Evolutionary conservation across 2,329 filamentous ascomycete species (phyloP).

Genomic region (Chrysoporthe austroafricana): DNA sequence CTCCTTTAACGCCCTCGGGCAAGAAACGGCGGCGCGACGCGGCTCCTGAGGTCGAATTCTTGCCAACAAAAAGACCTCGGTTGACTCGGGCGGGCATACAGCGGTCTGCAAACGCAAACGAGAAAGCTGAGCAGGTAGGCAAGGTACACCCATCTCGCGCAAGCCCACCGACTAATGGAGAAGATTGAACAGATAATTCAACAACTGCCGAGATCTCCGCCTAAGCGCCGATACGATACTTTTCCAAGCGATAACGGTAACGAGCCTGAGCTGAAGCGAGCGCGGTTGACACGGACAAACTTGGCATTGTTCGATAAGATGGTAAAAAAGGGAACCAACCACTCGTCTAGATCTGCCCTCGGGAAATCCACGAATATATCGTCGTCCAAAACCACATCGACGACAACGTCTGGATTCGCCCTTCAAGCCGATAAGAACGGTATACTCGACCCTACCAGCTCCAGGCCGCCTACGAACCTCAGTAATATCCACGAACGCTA

Average conservation of each 20-base stretch:
- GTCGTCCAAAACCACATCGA: slow-evolving; percentile 9
- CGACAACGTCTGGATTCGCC: slow-evolving; percentile 26
- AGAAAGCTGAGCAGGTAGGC: background rate
- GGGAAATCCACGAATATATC: background rate
- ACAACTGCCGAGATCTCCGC: background rate
- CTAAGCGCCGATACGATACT: background rate
- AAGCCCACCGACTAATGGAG: background rate
- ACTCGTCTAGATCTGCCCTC: background rate
- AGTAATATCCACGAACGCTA: slow-evolving; percentile 26
- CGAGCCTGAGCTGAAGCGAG: background rate
- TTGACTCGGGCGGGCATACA: background rate
- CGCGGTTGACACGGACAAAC: slow-evolving; percentile 6
- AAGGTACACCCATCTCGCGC: background rate
- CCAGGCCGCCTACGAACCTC: slow-evolving; percentile 31
- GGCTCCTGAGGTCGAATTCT: too few relatives aligned
- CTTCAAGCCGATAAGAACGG: slow-evolving; percentile 28
- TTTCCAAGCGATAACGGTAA: background rate
- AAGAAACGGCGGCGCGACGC: background rate
- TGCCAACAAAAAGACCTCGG: background rate
- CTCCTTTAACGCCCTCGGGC: background rate
- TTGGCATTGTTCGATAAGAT: background rate
- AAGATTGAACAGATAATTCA: background rate
- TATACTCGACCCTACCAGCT: slow-evolving; percentile 27
- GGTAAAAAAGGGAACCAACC: background rate
- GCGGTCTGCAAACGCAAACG: background rate